Evolutionary conservation across 192 early-diverging fungal genomes (phyloP).

Genomic region (Funneliformis geosporum): DNA sequence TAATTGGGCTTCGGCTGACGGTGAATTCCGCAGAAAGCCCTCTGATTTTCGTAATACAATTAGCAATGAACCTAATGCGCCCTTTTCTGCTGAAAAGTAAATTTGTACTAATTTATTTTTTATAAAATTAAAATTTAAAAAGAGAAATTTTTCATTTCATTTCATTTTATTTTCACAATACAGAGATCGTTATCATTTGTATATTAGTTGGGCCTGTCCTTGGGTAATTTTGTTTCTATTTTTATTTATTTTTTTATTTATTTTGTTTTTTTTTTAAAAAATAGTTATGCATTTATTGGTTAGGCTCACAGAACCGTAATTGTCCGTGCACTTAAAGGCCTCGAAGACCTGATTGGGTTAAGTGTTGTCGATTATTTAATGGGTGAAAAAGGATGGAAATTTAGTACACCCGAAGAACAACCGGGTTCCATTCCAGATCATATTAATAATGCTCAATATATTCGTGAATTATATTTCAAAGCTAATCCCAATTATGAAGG

Average conservation of each 20-base stretch:
- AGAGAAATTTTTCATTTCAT: not conserved
- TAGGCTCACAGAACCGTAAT: constrained; percentile 90
- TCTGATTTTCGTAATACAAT: constrained; percentile 72
- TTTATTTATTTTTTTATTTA: not conserved
- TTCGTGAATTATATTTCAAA: constrained; percentile 92
- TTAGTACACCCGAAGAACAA: constrained; percentile 66
- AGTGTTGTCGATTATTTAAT: constrained; percentile 87
- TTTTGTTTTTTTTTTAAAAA: not conserved
- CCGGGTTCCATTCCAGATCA: constrained; percentile 79
- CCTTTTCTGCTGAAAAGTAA: constrained; percentile 74
- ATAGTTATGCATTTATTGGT: not conserved
- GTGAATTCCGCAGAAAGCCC: constrained; percentile 78
- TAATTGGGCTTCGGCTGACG: constrained; percentile 71
- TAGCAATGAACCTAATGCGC: constrained; percentile 51
- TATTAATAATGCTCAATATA: constrained; percentile 70
- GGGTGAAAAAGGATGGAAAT: constrained; percentile 81
- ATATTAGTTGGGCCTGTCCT: constrained; percentile 68
- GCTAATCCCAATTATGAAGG: constrained; percentile 74
- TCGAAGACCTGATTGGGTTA: constrained; percentile 79
- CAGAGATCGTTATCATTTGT: constrained; percentile 79
- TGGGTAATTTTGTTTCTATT: constrained; percentile 44
- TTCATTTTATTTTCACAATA: not conserved
- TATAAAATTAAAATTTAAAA: not conserved
- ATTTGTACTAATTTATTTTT: constrained; percentile 1
- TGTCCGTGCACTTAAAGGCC: constrained; percentile 87